These are phyloP conservation scores for Kodamaea anthophila DNA, from an alignment of 1,139 yeast genomes.

Conservation along the genomic window DNA sequence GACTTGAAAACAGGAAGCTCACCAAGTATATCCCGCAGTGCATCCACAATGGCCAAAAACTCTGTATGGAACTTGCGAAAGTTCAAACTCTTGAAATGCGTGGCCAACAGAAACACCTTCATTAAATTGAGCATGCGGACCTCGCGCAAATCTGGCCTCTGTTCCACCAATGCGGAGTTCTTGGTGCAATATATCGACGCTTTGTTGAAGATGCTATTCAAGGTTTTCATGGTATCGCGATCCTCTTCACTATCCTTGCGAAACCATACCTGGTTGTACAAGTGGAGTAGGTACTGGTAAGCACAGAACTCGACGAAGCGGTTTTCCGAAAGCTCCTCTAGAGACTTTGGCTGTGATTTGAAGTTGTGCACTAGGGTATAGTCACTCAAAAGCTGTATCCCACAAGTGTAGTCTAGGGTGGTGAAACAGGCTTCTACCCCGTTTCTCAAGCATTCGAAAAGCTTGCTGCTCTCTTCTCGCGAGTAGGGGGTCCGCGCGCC, in stretches of 20 bases:
- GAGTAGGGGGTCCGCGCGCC: constrained; percentile 1
- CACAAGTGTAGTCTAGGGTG: constrained; percentile 17
- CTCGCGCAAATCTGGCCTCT: constrained; percentile 4
- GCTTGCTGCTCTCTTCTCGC: constrained; percentile 5
- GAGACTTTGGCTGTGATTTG: constrained; percentile 19
- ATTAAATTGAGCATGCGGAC: constrained; percentile 3
- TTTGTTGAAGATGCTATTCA: constrained; percentile 18
- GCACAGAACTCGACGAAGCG: constrained; percentile 23
- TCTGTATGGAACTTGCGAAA: constrained; percentile 20
- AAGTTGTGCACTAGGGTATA: constrained; percentile 18
- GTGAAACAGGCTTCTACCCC: constrained; percentile 13
- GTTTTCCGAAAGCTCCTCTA: constrained; percentile 16
- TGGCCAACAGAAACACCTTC: constrained; percentile 17
- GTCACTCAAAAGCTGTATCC: constrained; percentile 15
- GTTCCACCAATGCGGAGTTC: constrained; percentile 14
- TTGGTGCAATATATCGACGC: constrained; percentile 18
- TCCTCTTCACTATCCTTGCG: constrained; percentile 9
- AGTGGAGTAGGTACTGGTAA: constrained; percentile 17
- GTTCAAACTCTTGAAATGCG: constrained; percentile 21
- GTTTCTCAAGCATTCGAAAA: constrained; percentile 7
- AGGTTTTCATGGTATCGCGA: constrained; percentile 9
- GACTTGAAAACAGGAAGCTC: constrained; percentile 13
- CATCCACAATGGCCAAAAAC: constrained; percentile 14
- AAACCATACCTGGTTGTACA: constrained; percentile 20
- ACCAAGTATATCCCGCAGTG: constrained; percentile 1